These are phyloP conservation scores for Ascochyta pisi DNA, from an alignment of 2,329 filamentous ascomycete genomes.

Conservation along the genomic window DNA sequence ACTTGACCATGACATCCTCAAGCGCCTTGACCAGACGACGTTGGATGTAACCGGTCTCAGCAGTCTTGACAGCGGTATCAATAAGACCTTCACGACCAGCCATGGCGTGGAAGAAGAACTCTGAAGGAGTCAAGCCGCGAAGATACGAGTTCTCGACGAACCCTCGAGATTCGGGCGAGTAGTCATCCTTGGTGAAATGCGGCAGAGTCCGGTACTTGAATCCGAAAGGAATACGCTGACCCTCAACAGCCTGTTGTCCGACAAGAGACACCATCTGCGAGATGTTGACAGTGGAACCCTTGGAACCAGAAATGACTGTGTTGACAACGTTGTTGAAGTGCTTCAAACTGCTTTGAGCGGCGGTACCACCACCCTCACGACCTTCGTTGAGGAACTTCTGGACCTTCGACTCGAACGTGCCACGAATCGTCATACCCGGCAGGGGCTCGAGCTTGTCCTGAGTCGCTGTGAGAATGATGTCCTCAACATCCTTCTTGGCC, in stretches of 20 bases:
- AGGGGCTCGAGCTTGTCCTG: constrained; percentile 88
- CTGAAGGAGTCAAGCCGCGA: constrained; percentile 89
- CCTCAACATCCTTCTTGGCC: constrained; percentile 81
- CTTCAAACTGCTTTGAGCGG: constrained; percentile 89
- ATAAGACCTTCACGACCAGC: constrained; percentile 99
- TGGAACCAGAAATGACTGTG: constrained; percentile 96
- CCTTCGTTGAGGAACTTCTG: constrained; percentile 93
- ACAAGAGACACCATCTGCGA: constrained; percentile 99
- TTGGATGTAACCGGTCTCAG: constrained; percentile 98
- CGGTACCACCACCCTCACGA: constrained; percentile 94
- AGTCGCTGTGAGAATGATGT: constrained; percentile 78
- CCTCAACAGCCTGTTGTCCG: constrained; percentile 97
- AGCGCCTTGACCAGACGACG: constrained; percentile 97
- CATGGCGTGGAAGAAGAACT: constrained; percentile 99
- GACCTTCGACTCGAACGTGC: constrained; percentile 97
- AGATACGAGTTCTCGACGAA: constrained; percentile 99
- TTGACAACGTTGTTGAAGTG: constrained; percentile 95
- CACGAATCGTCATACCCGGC: constrained; percentile 97
- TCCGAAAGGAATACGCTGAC: constrained; percentile 97
- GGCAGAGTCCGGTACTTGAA: constrained; percentile 98
- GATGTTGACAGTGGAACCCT: constrained; percentile 99
- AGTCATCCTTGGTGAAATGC: constrained; percentile 99
- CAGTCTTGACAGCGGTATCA: constrained; percentile 98
- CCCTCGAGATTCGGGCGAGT: constrained; percentile 93
- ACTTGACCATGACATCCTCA: constrained; percentile 96